phyloP scores from a whole-genome alignment of 164 flowering plant species.

The Aristolochia fimbriata region DNA sequence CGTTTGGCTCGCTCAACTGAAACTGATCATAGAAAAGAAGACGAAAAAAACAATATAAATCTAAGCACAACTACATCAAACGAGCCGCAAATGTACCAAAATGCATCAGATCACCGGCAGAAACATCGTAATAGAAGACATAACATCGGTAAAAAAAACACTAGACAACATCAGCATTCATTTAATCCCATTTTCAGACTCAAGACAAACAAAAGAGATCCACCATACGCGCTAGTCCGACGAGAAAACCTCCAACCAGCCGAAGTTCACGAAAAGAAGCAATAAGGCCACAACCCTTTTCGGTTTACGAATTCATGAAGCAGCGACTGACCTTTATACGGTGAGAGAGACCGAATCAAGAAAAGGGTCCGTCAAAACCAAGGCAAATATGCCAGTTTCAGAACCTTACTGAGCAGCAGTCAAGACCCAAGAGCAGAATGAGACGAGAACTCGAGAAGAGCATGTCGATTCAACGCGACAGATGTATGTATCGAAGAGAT shows the following conservation, averaged over 20 bases:
- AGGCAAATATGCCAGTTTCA: too few species aligned
- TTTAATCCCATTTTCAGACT: not conserved
- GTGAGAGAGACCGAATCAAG: too few species aligned
- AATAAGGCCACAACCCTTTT: not conserved
- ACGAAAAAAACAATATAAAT: too few species aligned
- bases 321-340: not conserved
- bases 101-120: not conserved
- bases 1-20: too few species aligned
- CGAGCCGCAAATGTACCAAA: not conserved
- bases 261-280: too few species aligned
- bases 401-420: too few species aligned
- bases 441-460: slow-evolving; percentile 1
- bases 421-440: not conserved
- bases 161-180: not conserved
- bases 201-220: not conserved
- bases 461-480: slow-evolving; percentile 1
- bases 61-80: not conserved
- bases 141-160: not conserved
- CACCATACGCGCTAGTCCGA: not conserved
- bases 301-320: not conserved
- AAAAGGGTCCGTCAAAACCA: too few species aligned
- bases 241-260: too few species aligned
- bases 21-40: too few species aligned
- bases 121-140: too few species aligned
- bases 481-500: not conserved